phyloP scores from a whole-genome alignment of 176 grass and related monocot genomes.

The Juncus inflexus region DNA sequence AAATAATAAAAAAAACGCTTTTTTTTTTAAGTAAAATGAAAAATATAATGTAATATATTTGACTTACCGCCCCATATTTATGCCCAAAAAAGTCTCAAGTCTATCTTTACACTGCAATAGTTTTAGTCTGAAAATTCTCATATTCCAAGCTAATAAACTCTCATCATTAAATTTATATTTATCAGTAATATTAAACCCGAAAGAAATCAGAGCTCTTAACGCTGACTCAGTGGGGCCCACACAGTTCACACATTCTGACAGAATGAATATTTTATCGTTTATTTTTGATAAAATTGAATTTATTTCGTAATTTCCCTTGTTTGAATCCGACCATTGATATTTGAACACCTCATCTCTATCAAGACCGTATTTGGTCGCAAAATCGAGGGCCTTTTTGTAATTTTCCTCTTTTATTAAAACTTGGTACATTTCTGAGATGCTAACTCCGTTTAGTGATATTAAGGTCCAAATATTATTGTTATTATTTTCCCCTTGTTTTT shows the following conservation, averaged over 20 bases:
- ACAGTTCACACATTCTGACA: conserved; percentile 88
- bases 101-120: conserved; percentile 69
- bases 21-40: conserved; percentile 14
- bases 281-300: conserved; percentile 61
- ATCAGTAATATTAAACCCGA: conserved; percentile 67
- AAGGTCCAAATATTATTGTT: conserved; percentile 48
- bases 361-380: conserved; percentile 53
- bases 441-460: conserved; percentile 61
- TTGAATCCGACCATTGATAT: conserved; percentile 64
- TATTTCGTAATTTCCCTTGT: conserved; percentile 54
- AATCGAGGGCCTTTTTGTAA: conserved; percentile 65
- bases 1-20: neutral
- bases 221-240: conserved; percentile 61
- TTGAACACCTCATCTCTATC: conserved; percentile 92
- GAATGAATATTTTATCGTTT: conserved; percentile 71
- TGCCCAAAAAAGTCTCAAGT: conserved; percentile 89
- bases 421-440: conserved; percentile 69
- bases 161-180: conserved; percentile 54
- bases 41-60: neutral
- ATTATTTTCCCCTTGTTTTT: conserved; percentile 32
- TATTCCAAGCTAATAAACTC: conserved; percentile 47
- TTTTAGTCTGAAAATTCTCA: conserved; percentile 60
- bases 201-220: conserved; percentile 76
- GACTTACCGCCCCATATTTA: conserved; percentile 94
- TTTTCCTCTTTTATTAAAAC: conserved; percentile 51